A percentile compares a stretch with the other conserved stretches of the same genome.
These are phyloP conservation scores for Aphanomyces astaci DNA, from an alignment of 352 stramenopile genomes.

Conservation along the genomic window DNA sequence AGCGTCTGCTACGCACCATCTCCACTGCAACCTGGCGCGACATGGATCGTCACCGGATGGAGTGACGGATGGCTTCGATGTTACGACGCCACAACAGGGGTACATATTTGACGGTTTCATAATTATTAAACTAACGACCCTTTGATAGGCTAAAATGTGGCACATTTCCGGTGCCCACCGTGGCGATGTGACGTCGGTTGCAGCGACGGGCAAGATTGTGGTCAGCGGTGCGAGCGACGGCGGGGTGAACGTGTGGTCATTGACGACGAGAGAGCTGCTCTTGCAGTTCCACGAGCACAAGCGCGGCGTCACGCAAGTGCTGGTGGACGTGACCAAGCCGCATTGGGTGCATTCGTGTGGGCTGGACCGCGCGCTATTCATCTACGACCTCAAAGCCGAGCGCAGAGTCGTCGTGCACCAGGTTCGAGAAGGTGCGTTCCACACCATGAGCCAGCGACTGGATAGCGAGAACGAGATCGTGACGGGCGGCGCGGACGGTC, in stretches of 20 bases:
- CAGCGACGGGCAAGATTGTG: slow-evolving; percentile 56
- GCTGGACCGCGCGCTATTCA: slow-evolving; percentile 81
- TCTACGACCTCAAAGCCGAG: slow-evolving; percentile 86
- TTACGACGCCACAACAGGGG: slow-evolving; percentile 39
- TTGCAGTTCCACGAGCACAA: slow-evolving; percentile 89
- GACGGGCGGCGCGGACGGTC: slow-evolving; percentile 69
- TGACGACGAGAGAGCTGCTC: slow-evolving; percentile 77
- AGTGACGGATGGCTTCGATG: slow-evolving; percentile 64
- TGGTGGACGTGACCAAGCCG: slow-evolving; percentile 66
- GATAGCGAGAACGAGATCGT: slow-evolving; percentile 89
- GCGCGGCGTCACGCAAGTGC: slow-evolving; percentile 62
- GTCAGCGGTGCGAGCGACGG: slow-evolving; percentile 79
- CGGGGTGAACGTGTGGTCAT: slow-evolving; percentile 83
- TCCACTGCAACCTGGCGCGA: not conserved
- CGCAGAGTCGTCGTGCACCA: slow-evolving; percentile 74
- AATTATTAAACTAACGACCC: not conserved
- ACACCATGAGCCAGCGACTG: slow-evolving; percentile 73
- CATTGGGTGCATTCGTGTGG: slow-evolving; percentile 84
- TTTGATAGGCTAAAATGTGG: slow-evolving; percentile 48
- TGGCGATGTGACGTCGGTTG: slow-evolving; percentile 66
- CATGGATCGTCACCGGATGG: slow-evolving; percentile 56
- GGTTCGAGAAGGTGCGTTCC: slow-evolving; percentile 67
- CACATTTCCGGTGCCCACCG: slow-evolving; percentile 82
- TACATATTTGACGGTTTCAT: slow-evolving; percentile 13
- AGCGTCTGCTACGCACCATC: slow-evolving; percentile 34